Conservation (phyloP, 2,329 filamentous ascomycete species). For the Colletotrichum tanaceti region DNA sequence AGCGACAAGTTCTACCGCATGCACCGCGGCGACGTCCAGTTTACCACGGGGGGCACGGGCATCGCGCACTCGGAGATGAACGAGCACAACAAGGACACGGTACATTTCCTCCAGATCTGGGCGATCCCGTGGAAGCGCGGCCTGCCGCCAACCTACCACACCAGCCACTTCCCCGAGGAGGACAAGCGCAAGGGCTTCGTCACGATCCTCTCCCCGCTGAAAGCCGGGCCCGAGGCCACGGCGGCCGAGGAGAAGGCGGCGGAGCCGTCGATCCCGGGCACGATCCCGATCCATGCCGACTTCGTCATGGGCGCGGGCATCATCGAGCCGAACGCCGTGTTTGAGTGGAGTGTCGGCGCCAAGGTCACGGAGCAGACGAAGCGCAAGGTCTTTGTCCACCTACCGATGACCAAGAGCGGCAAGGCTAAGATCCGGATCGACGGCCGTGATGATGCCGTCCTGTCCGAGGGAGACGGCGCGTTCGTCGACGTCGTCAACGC, state of each 20-base stretch:
- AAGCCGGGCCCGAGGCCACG: constrained; percentile 72
- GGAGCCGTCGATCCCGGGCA: constrained; percentile 69
- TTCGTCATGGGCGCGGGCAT: constrained; percentile 85
- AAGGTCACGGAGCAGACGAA: constrained; percentile 62
- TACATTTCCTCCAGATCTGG: constrained; percentile 93
- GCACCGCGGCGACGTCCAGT: constrained; percentile 85
- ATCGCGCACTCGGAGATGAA: constrained; percentile 87
- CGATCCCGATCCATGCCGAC: constrained; percentile 87
- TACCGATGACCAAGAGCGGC: constrained; percentile 83
- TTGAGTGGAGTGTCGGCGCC: constrained; percentile 78
- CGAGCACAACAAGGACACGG: constrained; percentile 75
- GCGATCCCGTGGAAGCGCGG: constrained; percentile 80
- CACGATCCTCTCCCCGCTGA: constrained; percentile 79
- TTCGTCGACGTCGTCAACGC: constrained; percentile 75
- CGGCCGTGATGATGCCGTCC: constrained; percentile 72
- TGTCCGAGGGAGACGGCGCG: constrained; percentile 84
- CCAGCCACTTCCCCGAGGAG: constrained; percentile 76
- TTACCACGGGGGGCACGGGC: constrained; percentile 86
- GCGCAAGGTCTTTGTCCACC: constrained; percentile 82
- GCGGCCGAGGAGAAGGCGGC: constrained; percentile 72
- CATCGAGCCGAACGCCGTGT: constrained; percentile 71
- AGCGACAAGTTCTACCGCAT: constrained; percentile 77
- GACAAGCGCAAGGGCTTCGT: constrained; percentile 78
- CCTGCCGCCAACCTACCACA: constrained; percentile 81
- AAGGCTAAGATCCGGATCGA: constrained; percentile 78